Evolutionary conservation across 768 basidiomycete genomes (phyloP), one percentile per base, ranked within the genome.

Genomic region (Cystobasidium tubakii): DNA sequence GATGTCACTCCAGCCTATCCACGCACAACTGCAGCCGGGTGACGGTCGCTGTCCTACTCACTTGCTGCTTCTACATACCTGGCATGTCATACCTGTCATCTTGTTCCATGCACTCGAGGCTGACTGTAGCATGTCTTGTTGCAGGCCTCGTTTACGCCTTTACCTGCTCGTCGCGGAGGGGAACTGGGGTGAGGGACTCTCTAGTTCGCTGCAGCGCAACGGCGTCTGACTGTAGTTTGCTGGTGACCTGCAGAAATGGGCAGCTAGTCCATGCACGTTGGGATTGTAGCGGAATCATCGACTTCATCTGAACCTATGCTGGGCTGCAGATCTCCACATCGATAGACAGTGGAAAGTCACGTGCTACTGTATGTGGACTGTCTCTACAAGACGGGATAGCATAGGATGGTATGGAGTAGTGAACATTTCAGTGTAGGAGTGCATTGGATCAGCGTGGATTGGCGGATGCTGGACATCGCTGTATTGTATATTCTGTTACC

Each of bases 121-220:
- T 63, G 62, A 23, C 39, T 42, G 34, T 27, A 27, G 57, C 21
- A 65, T 46, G 39, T 33, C 25, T 15, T 15, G 10, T 27, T n/a
- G 27, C 25, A 65, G 63, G 63, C 34, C 63, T 65, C 2, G 13
- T 65, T 2, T 65, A 65, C 36, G 63, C 63, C 19, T 65, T 65
- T 65, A 10, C 34, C 1, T 65, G 63, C 63, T 13, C 19, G 63
- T 65, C 57, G 57, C 4, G 13, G 33, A 3, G 57, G 4, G 25
- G 29, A 29, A 27, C 29, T 23, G 33, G 33, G 27, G 57, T 60
- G 57, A 60, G 57, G 15, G 21, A 50, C 9, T 19, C 21, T 50
- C n/a, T 31, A 29, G n/a, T 31, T 12, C 12, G 33, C 15, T 12
- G 27, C 4, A 55, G 7, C n/a, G 6, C 53, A 7, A 9, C 10